Evolutionary conservation across 1,139 yeast species (phyloP).

Genomic region (Yamadazyma triangularis): DNA sequence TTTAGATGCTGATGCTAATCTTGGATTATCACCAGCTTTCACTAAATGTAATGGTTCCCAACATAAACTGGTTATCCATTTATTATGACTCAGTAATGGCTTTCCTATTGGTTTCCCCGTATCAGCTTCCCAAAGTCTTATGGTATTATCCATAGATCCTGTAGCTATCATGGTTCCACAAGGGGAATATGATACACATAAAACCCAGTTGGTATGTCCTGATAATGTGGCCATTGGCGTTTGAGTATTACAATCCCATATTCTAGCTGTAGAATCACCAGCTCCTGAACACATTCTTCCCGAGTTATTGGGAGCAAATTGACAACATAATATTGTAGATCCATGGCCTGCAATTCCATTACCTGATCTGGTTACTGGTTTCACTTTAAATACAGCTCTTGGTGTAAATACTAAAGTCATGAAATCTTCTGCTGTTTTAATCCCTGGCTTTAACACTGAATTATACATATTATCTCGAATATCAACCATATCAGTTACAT

Average conservation of each 20-base stretch:
- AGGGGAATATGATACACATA: conserved; percentile 92
- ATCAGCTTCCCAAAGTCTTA: conserved; percentile 80
- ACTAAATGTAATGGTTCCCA: conserved; percentile 95
- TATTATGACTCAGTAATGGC: conserved; percentile 73
- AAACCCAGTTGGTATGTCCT: conserved; percentile 93
- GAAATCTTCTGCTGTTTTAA: conserved; percentile 89
- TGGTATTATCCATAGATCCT: conserved; percentile 91
- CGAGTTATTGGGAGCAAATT: conserved; percentile 88
- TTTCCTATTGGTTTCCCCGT: conserved; percentile 75
- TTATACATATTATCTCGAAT: conserved; percentile 72
- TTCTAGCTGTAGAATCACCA: conserved; percentile 95
- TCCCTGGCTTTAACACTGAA: conserved; percentile 80
- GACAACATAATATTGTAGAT: conserved; percentile 84
- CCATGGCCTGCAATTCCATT: conserved; percentile 97
- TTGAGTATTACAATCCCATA: conserved; percentile 96
- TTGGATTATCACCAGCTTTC: conserved; percentile 58
- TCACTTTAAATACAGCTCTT: conserved; percentile 89
- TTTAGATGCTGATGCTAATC: conserved; percentile 84
- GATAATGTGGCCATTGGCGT: conserved; percentile 76
- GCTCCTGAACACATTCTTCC: conserved; percentile 92
- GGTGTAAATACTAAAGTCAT: conserved; percentile 91
- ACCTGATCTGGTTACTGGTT: conserved; percentile 84
- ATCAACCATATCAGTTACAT: conserved; percentile 51
- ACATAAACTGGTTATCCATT: conserved; percentile 83
- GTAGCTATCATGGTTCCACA: conserved; percentile 90